phyloP scores from a whole-genome alignment of 495 filamentous ascomycete genomes.

The Aspergillus sclerotiicarbonarius region DNA sequence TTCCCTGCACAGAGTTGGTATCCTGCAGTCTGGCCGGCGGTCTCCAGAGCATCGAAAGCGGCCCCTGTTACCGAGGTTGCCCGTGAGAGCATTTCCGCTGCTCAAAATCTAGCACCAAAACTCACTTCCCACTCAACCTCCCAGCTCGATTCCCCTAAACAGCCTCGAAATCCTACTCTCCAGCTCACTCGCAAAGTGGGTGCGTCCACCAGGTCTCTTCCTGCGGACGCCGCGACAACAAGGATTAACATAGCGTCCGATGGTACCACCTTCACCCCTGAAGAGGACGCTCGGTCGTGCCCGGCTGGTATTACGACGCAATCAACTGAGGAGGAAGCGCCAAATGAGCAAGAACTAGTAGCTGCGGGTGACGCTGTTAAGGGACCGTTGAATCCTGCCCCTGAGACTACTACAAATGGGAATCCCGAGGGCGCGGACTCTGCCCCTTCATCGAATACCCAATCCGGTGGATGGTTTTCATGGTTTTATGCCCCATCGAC shows the following conservation, averaged over 20 bases:
- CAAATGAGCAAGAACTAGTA: conserved; percentile 17
- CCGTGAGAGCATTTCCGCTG: conserved; percentile 70
- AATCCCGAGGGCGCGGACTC: conserved; percentile 11
- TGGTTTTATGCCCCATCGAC: conserved; percentile 47
- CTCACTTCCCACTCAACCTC: conserved; percentile 33
- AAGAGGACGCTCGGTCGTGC: conserved; percentile 26
- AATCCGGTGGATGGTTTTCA: conserved; percentile 55
- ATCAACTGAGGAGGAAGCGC: conserved; percentile 24
- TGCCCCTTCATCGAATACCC: conserved; percentile 23
- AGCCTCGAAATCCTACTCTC: conserved; percentile 33
- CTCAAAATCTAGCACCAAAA: conserved; percentile 46
- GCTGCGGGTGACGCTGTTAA: conserved; percentile 20
- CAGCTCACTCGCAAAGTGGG: conserved; percentile 43
- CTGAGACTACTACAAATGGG: conserved; percentile 2
- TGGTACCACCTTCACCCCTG: conserved; percentile 37
- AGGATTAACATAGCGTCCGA: conserved; percentile 50
- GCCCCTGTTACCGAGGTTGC: conserved; percentile 71
- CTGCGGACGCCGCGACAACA: conserved; percentile 47
- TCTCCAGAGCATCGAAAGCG: conserved; percentile 60
- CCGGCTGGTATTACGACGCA: conserved; percentile 16
- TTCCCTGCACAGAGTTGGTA: conserved; percentile 43
- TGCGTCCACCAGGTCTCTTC: conserved; percentile 46
- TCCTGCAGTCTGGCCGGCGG: conserved; percentile 60
- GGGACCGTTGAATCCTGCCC: conserved; percentile 14
- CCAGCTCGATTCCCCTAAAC: conserved; percentile 27